Evolutionary conservation across 371 early-diverging fungal species (phyloP).

Genomic region (Mortierella sp.): DNA sequence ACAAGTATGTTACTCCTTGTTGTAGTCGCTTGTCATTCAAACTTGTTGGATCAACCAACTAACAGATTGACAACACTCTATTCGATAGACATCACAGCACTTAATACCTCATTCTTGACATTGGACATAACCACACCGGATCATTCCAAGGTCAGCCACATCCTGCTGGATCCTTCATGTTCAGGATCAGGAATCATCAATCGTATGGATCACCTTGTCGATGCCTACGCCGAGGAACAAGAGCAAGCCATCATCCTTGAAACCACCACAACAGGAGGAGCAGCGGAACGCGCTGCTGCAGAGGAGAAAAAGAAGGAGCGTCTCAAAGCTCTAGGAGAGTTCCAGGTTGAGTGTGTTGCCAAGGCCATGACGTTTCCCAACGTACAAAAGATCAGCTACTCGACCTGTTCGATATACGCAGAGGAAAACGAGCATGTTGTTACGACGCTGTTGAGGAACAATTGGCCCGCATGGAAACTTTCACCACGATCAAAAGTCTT

Average conservation of each 20-base stretch:
- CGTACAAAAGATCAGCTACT: slow-evolving; percentile 87
- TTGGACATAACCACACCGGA: slow-evolving; percentile 41
- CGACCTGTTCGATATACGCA: slow-evolving; percentile 94
- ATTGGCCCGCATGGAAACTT: slow-evolving; percentile 68
- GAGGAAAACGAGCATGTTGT: slow-evolving; percentile 99
- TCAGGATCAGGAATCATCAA: slow-evolving; percentile 97
- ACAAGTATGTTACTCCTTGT: slow-evolving; percentile 68
- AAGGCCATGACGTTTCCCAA: slow-evolving; percentile 65
- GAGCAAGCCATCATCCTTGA: slow-evolving; percentile 48
- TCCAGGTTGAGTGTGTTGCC: slow-evolving; percentile 68
- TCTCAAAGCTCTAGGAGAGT: slow-evolving; percentile 75
- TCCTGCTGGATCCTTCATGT: slow-evolving; percentile 98
- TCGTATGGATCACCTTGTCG: slow-evolving; percentile 85
- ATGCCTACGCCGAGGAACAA: slow-evolving; percentile 59
- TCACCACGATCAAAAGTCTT: slow-evolving; percentile 67
- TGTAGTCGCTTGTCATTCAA: neutral
- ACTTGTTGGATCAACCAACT: too few relatives aligned
- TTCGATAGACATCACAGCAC: slow-evolving; percentile 45
- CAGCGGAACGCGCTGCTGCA: slow-evolving; percentile 27
- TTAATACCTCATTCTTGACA: slow-evolving; percentile 53
- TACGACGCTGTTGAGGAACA: slow-evolving; percentile 59
- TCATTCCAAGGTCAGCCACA: slow-evolving; percentile 79
- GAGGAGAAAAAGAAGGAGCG: slow-evolving; percentile 70
- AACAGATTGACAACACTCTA: too few relatives aligned
- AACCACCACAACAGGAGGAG: slow-evolving; percentile 46